phyloP scores from a whole-genome alignment of 257 asterid species.

The Eustoma russellianum region DNA sequence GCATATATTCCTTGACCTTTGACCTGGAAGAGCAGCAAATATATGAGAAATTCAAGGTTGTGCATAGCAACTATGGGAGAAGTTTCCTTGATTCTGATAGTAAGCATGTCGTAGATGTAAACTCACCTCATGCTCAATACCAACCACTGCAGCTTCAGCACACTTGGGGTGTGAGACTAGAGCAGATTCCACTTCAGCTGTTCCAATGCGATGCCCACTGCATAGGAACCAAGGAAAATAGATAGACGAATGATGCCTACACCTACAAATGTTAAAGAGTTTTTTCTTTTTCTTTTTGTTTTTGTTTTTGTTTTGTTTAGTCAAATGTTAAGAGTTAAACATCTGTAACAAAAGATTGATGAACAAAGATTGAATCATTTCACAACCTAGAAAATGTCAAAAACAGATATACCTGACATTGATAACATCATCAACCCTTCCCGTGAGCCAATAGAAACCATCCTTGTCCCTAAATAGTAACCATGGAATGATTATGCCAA shows the following conservation, averaged over 20 bases:
- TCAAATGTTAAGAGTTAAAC: no score
- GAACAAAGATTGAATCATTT: no score
- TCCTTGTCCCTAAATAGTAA: conserved; percentile 64
- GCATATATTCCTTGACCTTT: conserved; percentile 99
- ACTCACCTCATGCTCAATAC: conserved; percentile 93
- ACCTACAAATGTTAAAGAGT: no score
- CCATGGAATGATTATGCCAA: background rate
- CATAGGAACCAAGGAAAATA: background rate
- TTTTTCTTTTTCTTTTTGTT: no score
- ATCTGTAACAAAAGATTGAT: no score
- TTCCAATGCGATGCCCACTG: conserved; percentile 98
- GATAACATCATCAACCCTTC: conserved; percentile 98
- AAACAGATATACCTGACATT: conserved; percentile 63
- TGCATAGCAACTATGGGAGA: conserved; percentile 7
- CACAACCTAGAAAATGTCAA: background rate
- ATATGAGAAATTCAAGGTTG: background rate
- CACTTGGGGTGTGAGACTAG: conserved; percentile 92
- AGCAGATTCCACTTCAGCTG: conserved; percentile 99
- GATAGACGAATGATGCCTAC: background rate
- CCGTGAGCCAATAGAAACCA: conserved; percentile 98
- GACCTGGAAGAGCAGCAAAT: conserved; percentile 39
- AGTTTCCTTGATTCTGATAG: conserved; percentile 1
- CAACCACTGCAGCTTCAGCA: conserved; percentile 98
- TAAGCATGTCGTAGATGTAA: conserved; percentile 4
- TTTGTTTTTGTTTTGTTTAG: no score